Percentiles rank a stretch among this genome's conserved stretches.
phyloP scores from a whole-genome alignment of 139 green algal species.

The Micromonas pusilla region DNA sequence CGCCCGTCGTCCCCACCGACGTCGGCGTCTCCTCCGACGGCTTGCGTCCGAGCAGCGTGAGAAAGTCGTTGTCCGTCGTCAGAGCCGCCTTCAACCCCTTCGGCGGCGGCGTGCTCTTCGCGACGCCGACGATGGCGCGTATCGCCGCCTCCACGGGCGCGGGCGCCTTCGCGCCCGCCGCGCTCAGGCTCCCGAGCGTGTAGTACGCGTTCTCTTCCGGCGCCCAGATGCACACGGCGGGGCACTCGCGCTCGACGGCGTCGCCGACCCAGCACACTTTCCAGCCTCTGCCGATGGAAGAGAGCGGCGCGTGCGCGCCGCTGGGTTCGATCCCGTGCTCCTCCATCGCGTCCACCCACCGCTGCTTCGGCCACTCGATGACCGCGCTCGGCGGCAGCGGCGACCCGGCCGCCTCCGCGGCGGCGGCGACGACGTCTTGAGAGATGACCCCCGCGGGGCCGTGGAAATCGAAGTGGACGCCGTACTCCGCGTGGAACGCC shows the following conservation, averaged over 20 bases:
- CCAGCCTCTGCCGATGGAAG: not conserved
- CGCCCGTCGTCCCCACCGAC: not conserved
- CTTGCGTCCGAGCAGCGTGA: not conserved
- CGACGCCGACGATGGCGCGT: not conserved
- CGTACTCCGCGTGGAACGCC: not conserved
- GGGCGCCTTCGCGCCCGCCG: not conserved
- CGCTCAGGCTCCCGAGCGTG: not conserved
- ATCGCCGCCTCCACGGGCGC: not conserved
- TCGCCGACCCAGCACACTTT: slow-evolving; percentile 19
- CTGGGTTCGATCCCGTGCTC: not conserved
- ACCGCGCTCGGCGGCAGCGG: not conserved
- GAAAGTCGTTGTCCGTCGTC: not conserved
- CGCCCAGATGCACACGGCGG: not conserved
- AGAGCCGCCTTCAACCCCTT: slow-evolving; percentile 12
- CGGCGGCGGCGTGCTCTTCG: not conserved
- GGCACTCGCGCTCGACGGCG: not conserved
- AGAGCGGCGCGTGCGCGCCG: not conserved
- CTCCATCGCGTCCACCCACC: not conserved
- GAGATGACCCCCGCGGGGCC: slow-evolving; percentile 6
- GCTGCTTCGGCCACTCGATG: not conserved
- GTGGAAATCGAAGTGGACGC: slow-evolving; percentile 17
- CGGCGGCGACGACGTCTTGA: not conserved
- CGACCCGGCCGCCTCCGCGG: not conserved
- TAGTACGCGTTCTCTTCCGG: slow-evolving; percentile 8
- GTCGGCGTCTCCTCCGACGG: not conserved